Evolutionary conservation across 495 filamentous ascomycete species (phyloP).

Genomic region (Penicillium roqueforti): DNA sequence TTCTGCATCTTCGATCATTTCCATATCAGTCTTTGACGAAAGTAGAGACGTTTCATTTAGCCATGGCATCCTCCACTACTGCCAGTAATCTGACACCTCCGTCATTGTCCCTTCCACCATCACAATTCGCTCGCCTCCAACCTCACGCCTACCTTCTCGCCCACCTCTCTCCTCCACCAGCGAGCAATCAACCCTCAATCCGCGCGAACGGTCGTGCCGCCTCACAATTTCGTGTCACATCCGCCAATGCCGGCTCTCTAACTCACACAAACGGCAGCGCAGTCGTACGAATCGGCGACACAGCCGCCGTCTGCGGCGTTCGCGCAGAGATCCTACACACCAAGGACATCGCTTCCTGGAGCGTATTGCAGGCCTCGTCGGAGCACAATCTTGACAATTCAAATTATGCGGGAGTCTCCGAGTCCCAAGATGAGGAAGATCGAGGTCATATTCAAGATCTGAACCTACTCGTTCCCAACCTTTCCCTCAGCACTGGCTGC

Average conservation of each 20-base stretch:
- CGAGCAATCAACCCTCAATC: conserved; percentile 51
- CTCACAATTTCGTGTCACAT: conserved; percentile 61
- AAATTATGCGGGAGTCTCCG: conserved; percentile 11
- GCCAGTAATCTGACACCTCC: conserved; percentile 27
- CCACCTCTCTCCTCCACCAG: conserved; percentile 62
- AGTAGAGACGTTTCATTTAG: background rate
- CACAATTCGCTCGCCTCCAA: conserved; percentile 83
- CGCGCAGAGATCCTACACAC: conserved; percentile 79
- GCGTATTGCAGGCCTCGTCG: conserved; percentile 34
- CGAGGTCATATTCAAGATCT: conserved; percentile 55
- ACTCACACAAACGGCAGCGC: conserved; percentile 85
- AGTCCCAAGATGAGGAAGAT: conserved; percentile 37
- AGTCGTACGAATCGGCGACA: conserved; percentile 83
- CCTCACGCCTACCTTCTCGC: conserved; percentile 86
- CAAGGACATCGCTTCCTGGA: conserved; percentile 62
- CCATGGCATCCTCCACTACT: conserved; percentile 26
- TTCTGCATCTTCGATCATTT: conserved; percentile 21
- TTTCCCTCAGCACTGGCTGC: conserved; percentile 86
- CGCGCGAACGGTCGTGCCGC: conserved; percentile 78
- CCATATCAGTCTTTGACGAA: conserved; percentile 10
- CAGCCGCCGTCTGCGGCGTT: conserved; percentile 86
- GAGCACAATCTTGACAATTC: conserved; percentile 21
- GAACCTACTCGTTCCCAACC: conserved; percentile 83
- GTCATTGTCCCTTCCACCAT: conserved; percentile 67
- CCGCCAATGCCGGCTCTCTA: conserved; percentile 72